A percentile compares a stretch with the other conserved stretches of the same genome.
Evolutionary conservation across 495 filamentous ascomycete genomes (phyloP).

Genomic region (Penicillium steckii): DNA sequence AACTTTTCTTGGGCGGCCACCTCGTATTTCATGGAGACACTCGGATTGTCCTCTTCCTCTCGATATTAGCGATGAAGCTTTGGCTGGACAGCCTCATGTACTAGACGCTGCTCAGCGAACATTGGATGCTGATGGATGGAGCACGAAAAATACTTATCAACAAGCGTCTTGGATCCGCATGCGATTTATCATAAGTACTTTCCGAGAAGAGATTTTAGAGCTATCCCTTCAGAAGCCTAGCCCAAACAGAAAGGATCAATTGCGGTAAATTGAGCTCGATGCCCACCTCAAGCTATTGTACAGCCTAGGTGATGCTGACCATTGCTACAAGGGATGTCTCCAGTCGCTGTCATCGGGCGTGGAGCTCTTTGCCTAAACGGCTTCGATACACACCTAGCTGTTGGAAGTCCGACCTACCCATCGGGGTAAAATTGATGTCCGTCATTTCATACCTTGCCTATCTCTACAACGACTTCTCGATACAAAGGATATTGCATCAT

Average conservation of each 20-base stretch:
- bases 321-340: too few species aligned
- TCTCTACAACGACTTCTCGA: conserved; percentile 44
- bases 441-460: conserved; percentile 36
- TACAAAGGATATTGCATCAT: conserved; percentile 45
- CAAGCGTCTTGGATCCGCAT: conserved; percentile 43
- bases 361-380: conserved; percentile 35
- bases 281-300: too few species aligned
- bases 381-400: conserved; percentile 31
- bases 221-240: conserved; percentile 43
- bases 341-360: conserved; percentile 30
- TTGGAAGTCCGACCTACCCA: conserved; percentile 19
- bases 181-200: conserved; percentile 43
- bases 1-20: conserved; percentile 54
- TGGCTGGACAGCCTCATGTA: conserved; percentile 36
- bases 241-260: too few species aligned
- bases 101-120: conserved; percentile 27
- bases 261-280: too few species aligned
- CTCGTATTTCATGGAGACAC: conserved; percentile 48
- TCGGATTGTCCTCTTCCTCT: conserved; percentile 52
- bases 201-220: conserved; percentile 59
- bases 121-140: conserved; percentile 54
- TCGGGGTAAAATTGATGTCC: conserved; percentile 30
- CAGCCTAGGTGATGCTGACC: too few species aligned
- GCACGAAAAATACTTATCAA: conserved; percentile 31
- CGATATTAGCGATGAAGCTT: conserved; percentile 49